A percentile compares a stretch with the other conserved stretches of the same genome.
These are phyloP conservation scores for Phialophora verrucosa DNA, from an alignment of 2,329 filamentous ascomycete species.

Conservation along the genomic window DNA sequence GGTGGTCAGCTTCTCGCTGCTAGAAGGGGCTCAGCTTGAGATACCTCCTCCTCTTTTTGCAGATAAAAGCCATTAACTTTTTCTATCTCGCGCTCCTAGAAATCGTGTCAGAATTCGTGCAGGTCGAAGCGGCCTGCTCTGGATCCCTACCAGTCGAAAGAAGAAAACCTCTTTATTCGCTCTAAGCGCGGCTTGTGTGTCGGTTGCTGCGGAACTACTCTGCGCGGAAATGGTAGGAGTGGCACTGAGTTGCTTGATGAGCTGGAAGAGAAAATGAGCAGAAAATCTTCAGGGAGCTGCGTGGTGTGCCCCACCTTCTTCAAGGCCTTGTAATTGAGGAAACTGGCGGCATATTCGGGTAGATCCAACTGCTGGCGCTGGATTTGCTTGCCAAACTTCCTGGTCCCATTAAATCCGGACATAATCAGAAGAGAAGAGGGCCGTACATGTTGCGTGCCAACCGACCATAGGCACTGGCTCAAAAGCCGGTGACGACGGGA, in stretches of 20 bases:
- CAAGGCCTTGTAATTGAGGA: constrained; percentile 98
- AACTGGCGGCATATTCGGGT: constrained; percentile 98
- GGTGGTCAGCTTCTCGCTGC: not conserved
- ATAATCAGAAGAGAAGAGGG: constrained; percentile 17
- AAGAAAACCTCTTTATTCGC: constrained; percentile 99
- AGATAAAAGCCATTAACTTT: constrained; percentile 98
- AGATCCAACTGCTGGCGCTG: constrained; percentile 99
- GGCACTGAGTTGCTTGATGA: constrained; percentile 96
- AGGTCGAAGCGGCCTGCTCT: not conserved
- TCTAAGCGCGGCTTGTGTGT: constrained; percentile 67
- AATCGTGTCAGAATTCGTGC: constrained; percentile 11
- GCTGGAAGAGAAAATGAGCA: constrained; percentile 60
- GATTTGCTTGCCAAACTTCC: constrained; percentile 99
- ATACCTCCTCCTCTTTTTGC: constrained; percentile 95
- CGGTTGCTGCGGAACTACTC: constrained; percentile 57
- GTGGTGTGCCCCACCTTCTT: constrained; percentile 76
- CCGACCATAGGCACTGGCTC: not conserved
- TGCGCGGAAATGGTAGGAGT: constrained; percentile 83
- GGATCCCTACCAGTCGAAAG: constrained; percentile 77
- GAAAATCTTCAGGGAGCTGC: constrained; percentile 24
- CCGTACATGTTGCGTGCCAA: constrained; percentile 37
- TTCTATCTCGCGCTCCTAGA: constrained; percentile 93
- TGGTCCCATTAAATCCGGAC: constrained; percentile 49
- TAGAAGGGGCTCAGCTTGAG: constrained; percentile 39
- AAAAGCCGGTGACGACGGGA: constrained; percentile 14